phyloP scores from a whole-genome alignment of 768 basidiomycete genomes.

The Holtermannia corniformis region DNA sequence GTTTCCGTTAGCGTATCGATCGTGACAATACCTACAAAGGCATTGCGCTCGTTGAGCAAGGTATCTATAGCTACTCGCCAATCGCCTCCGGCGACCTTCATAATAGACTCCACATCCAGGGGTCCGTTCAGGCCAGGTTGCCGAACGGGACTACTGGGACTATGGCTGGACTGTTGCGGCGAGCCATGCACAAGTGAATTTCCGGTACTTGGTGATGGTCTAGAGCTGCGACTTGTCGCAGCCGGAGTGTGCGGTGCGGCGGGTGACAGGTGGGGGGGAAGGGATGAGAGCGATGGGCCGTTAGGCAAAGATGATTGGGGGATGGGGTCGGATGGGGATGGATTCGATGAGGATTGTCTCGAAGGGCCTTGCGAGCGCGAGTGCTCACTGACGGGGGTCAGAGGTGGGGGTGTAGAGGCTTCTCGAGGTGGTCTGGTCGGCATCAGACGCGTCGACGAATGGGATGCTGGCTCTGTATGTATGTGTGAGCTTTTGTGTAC shows the following conservation, averaged over 20 bases:
- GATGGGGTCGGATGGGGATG: neutral
- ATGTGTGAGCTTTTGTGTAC: neutral
- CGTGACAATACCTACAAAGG: constrained; percentile 43
- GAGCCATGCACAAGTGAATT: no score
- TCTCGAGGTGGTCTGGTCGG: no score
- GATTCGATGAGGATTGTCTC: neutral
- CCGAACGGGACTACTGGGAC: constrained; percentile 14
- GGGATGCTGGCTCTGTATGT: no score
- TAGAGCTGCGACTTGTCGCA: neutral
- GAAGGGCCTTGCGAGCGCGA: neutral
- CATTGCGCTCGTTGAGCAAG: constrained; percentile 69
- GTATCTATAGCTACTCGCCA: constrained; percentile 57
- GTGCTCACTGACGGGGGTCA: neutral
- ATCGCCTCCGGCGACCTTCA: constrained; percentile 26
- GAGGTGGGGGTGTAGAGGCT: no score
- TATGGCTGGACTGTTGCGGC: neutral
- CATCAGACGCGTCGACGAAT: neutral
- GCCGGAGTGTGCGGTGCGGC: neutral
- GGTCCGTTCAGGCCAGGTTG: constrained; percentile 6
- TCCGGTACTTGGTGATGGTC: neutral
- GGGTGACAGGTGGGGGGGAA: neutral
- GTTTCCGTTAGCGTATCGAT: neutral
- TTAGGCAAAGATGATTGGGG: neutral
- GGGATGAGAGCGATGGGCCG: neutral
- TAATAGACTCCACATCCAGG: constrained; percentile 23